Conservation (phyloP, 208 protist species). For the Wallacemonas sp. region DNA sequence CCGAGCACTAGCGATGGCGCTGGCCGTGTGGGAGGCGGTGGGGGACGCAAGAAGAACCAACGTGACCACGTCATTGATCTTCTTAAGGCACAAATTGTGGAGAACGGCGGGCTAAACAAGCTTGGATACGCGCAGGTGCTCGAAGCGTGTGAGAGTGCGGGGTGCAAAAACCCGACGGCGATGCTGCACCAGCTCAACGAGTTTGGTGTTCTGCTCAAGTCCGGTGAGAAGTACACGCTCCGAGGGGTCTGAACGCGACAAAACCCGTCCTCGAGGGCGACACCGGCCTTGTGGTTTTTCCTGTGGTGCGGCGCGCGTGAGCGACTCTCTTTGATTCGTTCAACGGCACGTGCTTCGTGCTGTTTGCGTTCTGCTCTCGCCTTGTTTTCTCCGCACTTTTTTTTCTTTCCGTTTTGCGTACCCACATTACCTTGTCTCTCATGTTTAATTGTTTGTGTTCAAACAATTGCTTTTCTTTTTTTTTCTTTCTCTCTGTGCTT, state of each 20-base stretch:
- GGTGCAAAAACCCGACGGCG: slow-evolving; percentile 62
- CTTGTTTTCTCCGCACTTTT: no score
- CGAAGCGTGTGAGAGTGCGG: slow-evolving; percentile 64
- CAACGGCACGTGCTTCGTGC: no score
- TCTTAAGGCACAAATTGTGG: slow-evolving; percentile 63
- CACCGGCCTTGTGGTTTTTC: no score
- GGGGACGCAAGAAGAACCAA: slow-evolving; percentile 37
- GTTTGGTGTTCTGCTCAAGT: slow-evolving; percentile 71
- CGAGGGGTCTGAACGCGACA: slow-evolving; percentile 50
- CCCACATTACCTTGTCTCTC: no score
- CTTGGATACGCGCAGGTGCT: slow-evolving; percentile 60
- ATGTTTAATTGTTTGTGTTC: no score
- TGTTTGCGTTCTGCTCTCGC: no score
- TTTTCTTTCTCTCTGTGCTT: slow-evolving; percentile 22
- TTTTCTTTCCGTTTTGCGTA: no score
- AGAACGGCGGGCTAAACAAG: slow-evolving; percentile 47
- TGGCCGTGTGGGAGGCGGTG: neutral
- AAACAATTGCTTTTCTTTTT: no score
- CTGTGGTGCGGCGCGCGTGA: no score
- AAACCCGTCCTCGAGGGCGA: no score
- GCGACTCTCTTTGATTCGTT: no score
- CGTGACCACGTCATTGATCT: slow-evolving; percentile 64
- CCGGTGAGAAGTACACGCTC: slow-evolving; percentile 68
- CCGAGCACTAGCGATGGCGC: slow-evolving; percentile 17
- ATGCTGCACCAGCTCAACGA: slow-evolving; percentile 88